Percentiles rank a stretch among this genome's conserved stretches.
Evolutionary conservation across 345 rosid genomes (phyloP).

Genomic region (Lepidium didymum): DNA sequence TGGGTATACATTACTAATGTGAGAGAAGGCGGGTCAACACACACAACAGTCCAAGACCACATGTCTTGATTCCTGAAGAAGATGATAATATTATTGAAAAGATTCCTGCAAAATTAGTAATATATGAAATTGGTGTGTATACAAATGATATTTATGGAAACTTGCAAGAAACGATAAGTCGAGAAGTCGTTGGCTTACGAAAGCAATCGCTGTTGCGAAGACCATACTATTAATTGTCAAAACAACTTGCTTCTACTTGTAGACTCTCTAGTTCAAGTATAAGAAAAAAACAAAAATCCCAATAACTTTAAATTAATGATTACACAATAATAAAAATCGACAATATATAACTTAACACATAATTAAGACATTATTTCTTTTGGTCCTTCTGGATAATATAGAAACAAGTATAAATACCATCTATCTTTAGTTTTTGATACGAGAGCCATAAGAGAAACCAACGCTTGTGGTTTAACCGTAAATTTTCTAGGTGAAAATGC

Average conservation of each 20-base stretch:
- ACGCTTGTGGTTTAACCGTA: too few species aligned
- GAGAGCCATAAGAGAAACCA: too few species aligned
- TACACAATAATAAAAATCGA: too few species aligned
- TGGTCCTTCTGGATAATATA: not conserved
- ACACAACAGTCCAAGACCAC: constrained; percentile 20
- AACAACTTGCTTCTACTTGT: constrained; percentile 18
- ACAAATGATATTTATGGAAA: constrained; percentile 5
- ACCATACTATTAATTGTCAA: constrained; percentile 1
- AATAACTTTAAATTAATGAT: too few species aligned
- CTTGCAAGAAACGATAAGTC: constrained; percentile 23
- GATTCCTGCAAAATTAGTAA: not conserved
- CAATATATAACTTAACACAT: not conserved
- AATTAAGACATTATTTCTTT: not conserved
- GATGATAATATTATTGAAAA: constrained; percentile 6
- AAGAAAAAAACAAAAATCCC: too few species aligned
- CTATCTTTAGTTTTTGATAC: too few species aligned
- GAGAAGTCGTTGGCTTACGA: constrained; percentile 24
- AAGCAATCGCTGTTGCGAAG: constrained; percentile 24
- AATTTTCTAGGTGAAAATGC: too few species aligned
- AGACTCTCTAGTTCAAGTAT: constrained; percentile 3
- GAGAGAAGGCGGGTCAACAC: constrained; percentile 26
- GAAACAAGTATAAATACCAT: too few species aligned
- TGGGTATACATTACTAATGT: not conserved
- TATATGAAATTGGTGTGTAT: not conserved
- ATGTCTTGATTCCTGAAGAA: constrained; percentile 18